Evolutionary conservation across 2,329 filamentous ascomycete species (phyloP).

Genomic region (Pyricularia sp.): DNA sequence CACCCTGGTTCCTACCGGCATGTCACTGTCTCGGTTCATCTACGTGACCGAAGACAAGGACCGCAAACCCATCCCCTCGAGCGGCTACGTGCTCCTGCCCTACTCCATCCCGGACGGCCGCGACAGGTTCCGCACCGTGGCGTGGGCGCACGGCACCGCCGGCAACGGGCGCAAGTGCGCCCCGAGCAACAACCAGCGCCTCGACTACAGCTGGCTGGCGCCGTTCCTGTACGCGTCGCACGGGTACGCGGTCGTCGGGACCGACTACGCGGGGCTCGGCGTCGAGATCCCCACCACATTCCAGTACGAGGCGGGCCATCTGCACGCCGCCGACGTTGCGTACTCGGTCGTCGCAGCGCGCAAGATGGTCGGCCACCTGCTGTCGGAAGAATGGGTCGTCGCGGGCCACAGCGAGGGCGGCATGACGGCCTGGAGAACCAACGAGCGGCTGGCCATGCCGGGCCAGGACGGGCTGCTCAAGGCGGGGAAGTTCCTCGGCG

Average conservation of each 20-base stretch:
- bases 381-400: constrained; percentile 12
- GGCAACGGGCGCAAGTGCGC: constrained; percentile 11
- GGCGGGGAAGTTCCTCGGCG: constrained; percentile 8
- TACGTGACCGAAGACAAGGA: constrained; percentile 11
- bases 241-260: constrained; percentile 6
- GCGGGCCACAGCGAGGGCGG: constrained; percentile 14
- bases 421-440: constrained; percentile 13
- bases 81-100: constrained; percentile 9
- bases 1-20: constrained; percentile 7
- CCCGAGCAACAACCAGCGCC: constrained; percentile 11
- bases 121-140: constrained; percentile 7
- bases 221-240: constrained; percentile 10
- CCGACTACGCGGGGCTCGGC: constrained; percentile 6
- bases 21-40: constrained; percentile 8
- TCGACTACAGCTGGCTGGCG: constrained; percentile 13
- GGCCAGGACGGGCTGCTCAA: constrained; percentile 3
- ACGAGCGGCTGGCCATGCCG: constrained; percentile 11
- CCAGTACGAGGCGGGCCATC: constrained; percentile 9
- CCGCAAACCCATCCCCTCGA: constrained; percentile 8
- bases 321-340: constrained; percentile 11
- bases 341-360: constrained; percentile 9
- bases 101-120: not conserved
- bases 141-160: constrained; percentile 15
- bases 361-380: constrained; percentile 4
- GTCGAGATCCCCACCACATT: constrained; percentile 11